Evolutionary conservation across 495 filamentous ascomycete genomes (phyloP).

Genomic region (Hypoxylon intermedium): DNA sequence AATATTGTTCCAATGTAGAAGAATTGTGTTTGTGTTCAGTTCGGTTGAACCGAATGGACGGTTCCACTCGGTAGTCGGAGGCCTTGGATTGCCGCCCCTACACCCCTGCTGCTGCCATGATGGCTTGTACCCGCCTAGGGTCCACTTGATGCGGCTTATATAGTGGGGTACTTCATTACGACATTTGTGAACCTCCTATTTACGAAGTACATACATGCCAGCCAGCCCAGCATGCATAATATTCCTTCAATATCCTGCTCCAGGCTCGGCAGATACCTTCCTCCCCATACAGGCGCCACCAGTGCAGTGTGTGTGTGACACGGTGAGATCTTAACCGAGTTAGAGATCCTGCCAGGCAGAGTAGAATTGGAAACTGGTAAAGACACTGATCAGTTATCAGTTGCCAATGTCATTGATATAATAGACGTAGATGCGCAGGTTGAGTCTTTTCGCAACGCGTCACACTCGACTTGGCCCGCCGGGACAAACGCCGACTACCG

Average conservation of each 20-base stretch:
- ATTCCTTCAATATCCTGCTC: too few species aligned
- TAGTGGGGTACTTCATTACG: not conserved
- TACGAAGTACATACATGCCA: too few species aligned
- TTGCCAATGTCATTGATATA: constrained; percentile 6
- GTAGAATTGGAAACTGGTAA: too few species aligned
- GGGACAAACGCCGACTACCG: constrained; percentile 27
- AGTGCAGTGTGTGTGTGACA: too few species aligned
- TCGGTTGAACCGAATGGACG: not conserved
- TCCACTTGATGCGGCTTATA: not conserved
- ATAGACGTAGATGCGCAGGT: constrained; percentile 9
- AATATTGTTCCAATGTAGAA: constrained; percentile 9
- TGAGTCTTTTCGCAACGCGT: constrained; percentile 14
- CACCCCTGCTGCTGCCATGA: not conserved
- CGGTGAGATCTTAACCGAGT: constrained; percentile 19
- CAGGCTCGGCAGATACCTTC: not conserved
- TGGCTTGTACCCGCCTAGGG: too few species aligned
- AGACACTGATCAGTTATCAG: not conserved
- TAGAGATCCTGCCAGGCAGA: too few species aligned
- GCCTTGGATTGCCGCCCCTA: constrained; percentile 14
- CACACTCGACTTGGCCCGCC: constrained; percentile 14
- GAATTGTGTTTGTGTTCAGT: not conserved
- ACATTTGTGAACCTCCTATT: not conserved
- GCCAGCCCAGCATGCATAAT: too few species aligned
- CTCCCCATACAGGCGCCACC: not conserved
- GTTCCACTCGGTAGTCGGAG: constrained; percentile 28